Conservation (phyloP, 139 green algal species). For the Chlorella vulgaris region DNA sequence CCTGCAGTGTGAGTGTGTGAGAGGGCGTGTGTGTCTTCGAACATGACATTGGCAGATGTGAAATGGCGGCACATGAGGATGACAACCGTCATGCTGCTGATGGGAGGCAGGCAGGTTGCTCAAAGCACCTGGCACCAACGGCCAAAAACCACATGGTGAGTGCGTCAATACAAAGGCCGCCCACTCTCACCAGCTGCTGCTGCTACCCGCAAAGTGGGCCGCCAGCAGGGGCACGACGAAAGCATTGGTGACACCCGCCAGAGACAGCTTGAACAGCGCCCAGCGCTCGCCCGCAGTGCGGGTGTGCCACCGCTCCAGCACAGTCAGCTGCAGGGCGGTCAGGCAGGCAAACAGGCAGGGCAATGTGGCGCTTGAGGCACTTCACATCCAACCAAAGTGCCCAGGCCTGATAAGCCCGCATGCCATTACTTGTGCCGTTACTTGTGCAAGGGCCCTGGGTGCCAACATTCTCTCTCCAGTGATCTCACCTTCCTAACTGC, state of each 20-base stretch:
- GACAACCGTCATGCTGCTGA: no score
- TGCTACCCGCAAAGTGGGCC: constrained; percentile 7
- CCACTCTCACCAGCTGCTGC: constrained; percentile 19
- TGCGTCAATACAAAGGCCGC: not conserved
- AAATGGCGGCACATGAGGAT: not conserved
- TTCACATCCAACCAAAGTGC: not conserved
- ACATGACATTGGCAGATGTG: not conserved
- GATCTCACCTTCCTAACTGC: constrained; percentile 29
- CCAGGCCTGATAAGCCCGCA: no score
- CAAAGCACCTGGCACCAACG: no score
- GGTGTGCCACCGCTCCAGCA: constrained; percentile 58
- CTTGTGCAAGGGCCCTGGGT: no score
- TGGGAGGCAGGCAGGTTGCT: no score
- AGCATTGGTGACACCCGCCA: constrained; percentile 55
- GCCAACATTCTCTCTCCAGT: not conserved
- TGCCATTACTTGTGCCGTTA: no score
- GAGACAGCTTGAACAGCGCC: constrained; percentile 55
- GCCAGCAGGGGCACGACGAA: constrained; percentile 54
- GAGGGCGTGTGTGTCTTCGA: no score
- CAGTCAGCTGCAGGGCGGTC: constrained; percentile 29
- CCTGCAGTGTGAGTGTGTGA: constrained; percentile 29
- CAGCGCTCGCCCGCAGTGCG: constrained; percentile 45
- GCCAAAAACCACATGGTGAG: no score
- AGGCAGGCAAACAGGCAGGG: not conserved
- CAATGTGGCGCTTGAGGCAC: not conserved